Evolutionary conservation across 2,329 filamentous ascomycete genomes (phyloP), one percentile per base, ranked within the genome.

Genomic region (Exserohilum rostratum): DNA sequence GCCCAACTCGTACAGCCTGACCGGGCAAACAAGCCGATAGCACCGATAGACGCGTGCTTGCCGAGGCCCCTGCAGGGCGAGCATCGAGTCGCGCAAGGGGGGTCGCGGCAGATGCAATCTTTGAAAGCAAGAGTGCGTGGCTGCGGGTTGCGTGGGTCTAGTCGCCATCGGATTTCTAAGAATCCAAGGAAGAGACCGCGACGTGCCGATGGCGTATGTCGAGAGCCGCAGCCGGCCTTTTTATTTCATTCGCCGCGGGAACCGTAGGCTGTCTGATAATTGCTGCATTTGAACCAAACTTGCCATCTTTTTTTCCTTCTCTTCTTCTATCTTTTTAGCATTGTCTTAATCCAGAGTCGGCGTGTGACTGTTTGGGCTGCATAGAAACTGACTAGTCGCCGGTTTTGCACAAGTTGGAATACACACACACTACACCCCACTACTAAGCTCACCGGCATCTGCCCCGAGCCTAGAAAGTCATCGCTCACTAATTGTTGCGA

Each of bases 151-250:
- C 49, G 45, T 42, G 51, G 57, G 60, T 59, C 62, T 65, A 65
- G 62, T 58, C 43, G 60, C 57, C 50, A 38, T 52, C 56, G 40
- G 61, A 67, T 67, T 62, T 61, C 56, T 59, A 65, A 66, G 64
- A 63, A 46, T 61, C 56, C 57, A 64, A 62, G 62, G 54, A 44
- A 54, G 52, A 45, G 37, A 57, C 39, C 46, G 38, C 45, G 44
- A 34, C 56, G 56, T 55, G 61, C 58, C 58, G 62, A 65, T 65
- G 60, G 61, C 63, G 61, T 66, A 55, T 52, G 40, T 37, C 51
- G 39, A 55, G 25, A 50, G 46, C 58, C 54, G 55, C 37, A 25
- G 37, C 46, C 51, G 13, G 38, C 48, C 43, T 53, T 56, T 47
- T 42, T 62, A 57, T 50, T 56, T 60, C 55, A 22, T 37, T 10